Base-by-base conservation (phyloP, 495 filamentous ascomycete species). In the Penicillium fimorum region DNA sequence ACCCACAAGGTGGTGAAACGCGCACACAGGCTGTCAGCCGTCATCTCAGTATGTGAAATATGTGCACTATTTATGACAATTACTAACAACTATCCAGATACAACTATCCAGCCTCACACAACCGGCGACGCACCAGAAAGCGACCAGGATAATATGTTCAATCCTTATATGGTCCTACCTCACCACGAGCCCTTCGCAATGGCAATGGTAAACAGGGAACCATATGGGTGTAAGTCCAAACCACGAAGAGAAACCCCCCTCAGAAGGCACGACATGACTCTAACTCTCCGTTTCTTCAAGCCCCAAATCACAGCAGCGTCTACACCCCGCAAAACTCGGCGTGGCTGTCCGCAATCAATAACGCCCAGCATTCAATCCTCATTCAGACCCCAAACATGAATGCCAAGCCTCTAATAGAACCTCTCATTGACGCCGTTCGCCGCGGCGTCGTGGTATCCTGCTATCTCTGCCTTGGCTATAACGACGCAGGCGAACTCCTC, bases 361-460 rank as follows among this genome's bases (percentile, higher is more conserved):
- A 91, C 60, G 88, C 88, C 1, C 67, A 75, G 30, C 65, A 68
- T 18, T 76, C 68, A 15, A 78, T 91, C 15, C 88, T 91, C 66
- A 89, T 91, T 55, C 87, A 91, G 61, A 84, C 87, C 0, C 89
- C 89, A 0, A 86, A 87, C 37, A 79, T 92, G 47, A 92, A 92
- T 62, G 87, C 88, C 11, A 81, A 80, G 52, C 83, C 86, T 0
- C 76, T 90, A 1, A 53, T 88, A 1, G 80, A 85, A 1, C 83
- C 84, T 4, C 71, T 91, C 22, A 55, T 78, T 1, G 78, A 79
- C 18, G 87, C 88, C 2, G 79, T 83, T n/a, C 77, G 82, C 48
- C 77, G 87, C 15, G 87, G 87, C 13, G 72, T 90, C 3, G 70
- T 81, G 11, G 84, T 91, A 2, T 82, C 80, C 3, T 85, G 79